Evolutionary conservation across 176 grass and related monocot species (phyloP).

Genomic region (sorghum (Sorghum bicolor)): Sorghum_bicolor_NCBIv3 NC_012870.2:26857501-26858000

Average conservation of each 20-base stretch:
- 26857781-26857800: not conserved
- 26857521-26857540: not conserved
- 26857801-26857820: slow-evolving; percentile 5
- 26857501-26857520: slow-evolving; percentile 1
- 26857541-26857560: slow-evolving; percentile 10
- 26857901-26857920: not conserved
- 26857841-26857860: slow-evolving; percentile 20
- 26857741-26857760: slow-evolving; percentile 22
- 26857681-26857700: slow-evolving; percentile 65
- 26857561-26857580: slow-evolving; percentile 15
- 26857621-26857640: slow-evolving; percentile 67
- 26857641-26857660: slow-evolving; percentile 59
- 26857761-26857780: slow-evolving; percentile 2
- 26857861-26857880: slow-evolving; percentile 19
- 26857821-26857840: not conserved
- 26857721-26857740: slow-evolving; percentile 46
- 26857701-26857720: slow-evolving; percentile 56
- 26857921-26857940: not conserved
- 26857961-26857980: not conserved
- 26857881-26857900: slow-evolving; percentile 5
- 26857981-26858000: slow-evolving; percentile 24
- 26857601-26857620: slow-evolving; percentile 64
- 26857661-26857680: slow-evolving; percentile 38
- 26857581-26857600: slow-evolving; percentile 51
- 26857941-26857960: slow-evolving; percentile 9